Percentiles rank a stretch among this genome's conserved stretches.
Conservation (phyloP, 805 yeast species). For the Metschnikowia proteae region DNA sequence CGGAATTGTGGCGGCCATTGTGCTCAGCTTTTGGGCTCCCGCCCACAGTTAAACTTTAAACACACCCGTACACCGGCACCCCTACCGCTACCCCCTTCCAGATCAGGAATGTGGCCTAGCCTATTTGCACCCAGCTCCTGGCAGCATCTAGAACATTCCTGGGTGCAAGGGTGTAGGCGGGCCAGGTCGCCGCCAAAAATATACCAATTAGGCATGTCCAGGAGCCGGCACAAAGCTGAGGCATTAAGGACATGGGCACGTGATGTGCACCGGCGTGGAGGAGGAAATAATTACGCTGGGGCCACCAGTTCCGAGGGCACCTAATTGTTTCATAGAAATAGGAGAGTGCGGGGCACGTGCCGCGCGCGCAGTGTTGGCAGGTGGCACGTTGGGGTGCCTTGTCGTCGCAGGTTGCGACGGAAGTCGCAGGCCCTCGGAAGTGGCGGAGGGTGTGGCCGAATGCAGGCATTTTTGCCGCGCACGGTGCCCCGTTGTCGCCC, state of each 20-base stretch:
- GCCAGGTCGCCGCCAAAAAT: too few species aligned
- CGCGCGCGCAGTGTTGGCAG: not conserved
- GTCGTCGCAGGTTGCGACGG: not conserved
- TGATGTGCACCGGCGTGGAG: too few species aligned
- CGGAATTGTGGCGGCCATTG: too few species aligned
- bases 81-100: not conserved
- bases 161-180: too few species aligned
- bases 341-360: constrained; percentile 2
- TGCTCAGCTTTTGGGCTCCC: too few species aligned
- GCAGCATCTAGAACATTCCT: not conserved
- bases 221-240: too few species aligned
- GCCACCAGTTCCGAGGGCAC: too few species aligned
- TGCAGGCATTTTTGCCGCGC: not conserved
- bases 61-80: not conserved
- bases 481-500: not conserved
- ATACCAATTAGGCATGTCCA: not conserved
- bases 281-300: too few species aligned
- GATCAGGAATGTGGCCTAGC: not conserved
- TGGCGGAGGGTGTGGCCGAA: not conserved
- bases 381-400: not conserved
- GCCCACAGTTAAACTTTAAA: too few species aligned
- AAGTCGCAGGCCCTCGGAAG: constrained; percentile 2
- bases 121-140: not conserved
- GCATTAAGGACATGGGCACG: too few species aligned
- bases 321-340: not conserved